These are phyloP conservation scores for Daedaleopsis sinensis DNA, from an alignment of 768 basidiomycete genomes.

Conservation along the genomic window DNA sequence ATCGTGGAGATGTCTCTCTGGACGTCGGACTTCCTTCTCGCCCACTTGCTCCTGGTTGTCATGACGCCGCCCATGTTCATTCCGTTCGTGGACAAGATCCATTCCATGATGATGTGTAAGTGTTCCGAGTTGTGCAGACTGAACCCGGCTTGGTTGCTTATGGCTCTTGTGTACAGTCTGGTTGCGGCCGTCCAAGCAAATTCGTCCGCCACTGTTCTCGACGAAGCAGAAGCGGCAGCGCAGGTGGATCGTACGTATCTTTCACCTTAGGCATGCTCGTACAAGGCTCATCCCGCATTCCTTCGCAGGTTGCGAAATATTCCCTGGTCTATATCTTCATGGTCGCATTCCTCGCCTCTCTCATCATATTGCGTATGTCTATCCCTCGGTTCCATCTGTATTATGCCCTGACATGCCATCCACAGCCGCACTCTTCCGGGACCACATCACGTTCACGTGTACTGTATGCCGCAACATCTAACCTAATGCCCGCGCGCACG, in stretches of 20 bases:
- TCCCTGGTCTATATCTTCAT: conserved; percentile 80
- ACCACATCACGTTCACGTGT: conserved; percentile 77
- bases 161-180: conserved; percentile 60
- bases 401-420: conserved; percentile 17
- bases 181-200: conserved; percentile 94
- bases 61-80: conserved; percentile 84
- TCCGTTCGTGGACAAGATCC: conserved; percentile 85
- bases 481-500: conserved; percentile 30
- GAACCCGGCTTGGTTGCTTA: too few species aligned
- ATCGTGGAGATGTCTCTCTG: conserved; percentile 97
- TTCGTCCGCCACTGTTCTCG: conserved; percentile 90
- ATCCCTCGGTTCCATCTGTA: conserved; percentile 7
- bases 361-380: conserved; percentile 80
- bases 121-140: conserved; percentile 19
- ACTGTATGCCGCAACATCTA: conserved; percentile 85
- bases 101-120: conserved; percentile 93
- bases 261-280: not conserved
- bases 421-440: conserved; percentile 79
- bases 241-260: conserved; percentile 76
- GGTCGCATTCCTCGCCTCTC: conserved; percentile 74
- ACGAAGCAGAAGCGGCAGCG: conserved; percentile 92
- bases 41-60: conserved; percentile 83
- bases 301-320: conserved; percentile 76
- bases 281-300: not conserved
- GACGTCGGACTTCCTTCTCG: conserved; percentile 92